Evolutionary conservation across 1,139 yeast species (phyloP), one percentile per base, ranked within the genome.

Genomic region (Diutina sp.): DNA sequence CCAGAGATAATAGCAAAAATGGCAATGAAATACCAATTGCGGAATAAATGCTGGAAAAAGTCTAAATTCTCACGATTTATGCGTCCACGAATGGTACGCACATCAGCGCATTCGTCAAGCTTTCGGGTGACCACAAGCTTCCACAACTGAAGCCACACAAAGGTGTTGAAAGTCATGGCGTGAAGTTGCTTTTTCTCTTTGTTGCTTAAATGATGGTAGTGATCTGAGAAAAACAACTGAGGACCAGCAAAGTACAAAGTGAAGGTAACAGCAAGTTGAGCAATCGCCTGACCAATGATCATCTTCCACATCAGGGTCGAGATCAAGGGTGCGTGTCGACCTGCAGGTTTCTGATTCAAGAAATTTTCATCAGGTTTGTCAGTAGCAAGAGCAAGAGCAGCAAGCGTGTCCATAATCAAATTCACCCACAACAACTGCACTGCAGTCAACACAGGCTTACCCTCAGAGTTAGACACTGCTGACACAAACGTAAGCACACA

Each of bases 391-490:
- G 99, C 99, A 64, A 93, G 77, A 2, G 99, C 99, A 4, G 99
- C 99, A 61, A 93, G 79, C 0, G 99, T 93, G 69, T 93, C 99
- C 99, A 93, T 93, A 65, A 93, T 93, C 69, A 93, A 77, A 70
- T 93, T 93, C 55, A 93, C 97, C 99, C 99, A 93, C 62, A 93
- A 77, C 64, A 93, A 80, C 72, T 93, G 99, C 54, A 93, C 99
- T 0, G 99, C 99, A 46, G 98, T 91, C 67, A 93, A 77, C 6
- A 93, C 99, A 6, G 97, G 88, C 56, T 79, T 72, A 64, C 90
- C 91, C 56, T 84, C 85, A 41, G 82, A 70, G 4, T 91, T 83
- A 1, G 93, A 90, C 56, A 93, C 95, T 6, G 99, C 95, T 46
- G 97, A 87, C 35, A 93, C 89, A 74, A 95, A 93, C 0, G 99